A percentile compares a stretch with the other conserved stretches of the same genome.
Conservation (phyloP, 805 yeast species). For the Yarrowia bubula region DNA sequence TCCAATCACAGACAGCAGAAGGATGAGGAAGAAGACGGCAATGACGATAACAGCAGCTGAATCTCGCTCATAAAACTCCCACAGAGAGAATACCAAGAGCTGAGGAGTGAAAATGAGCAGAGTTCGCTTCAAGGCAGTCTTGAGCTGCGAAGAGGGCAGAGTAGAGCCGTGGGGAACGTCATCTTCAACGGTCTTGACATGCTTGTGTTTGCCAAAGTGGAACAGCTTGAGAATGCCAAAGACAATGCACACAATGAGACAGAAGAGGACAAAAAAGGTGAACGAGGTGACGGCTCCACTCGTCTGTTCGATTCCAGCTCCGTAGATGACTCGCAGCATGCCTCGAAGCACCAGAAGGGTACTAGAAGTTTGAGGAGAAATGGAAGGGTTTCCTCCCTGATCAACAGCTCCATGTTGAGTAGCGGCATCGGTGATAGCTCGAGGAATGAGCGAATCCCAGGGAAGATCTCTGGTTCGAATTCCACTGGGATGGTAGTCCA, state of each 20-base stretch:
- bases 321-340: constrained; percentile 76
- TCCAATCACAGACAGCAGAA: constrained; percentile 57
- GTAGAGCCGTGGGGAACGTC: constrained; percentile 31
- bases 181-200: constrained; percentile 46
- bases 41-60: constrained; percentile 86
- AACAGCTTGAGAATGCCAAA: constrained; percentile 53
- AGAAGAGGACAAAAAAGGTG: constrained; percentile 77
- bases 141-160: constrained; percentile 48
- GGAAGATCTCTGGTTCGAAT: constrained; percentile 17
- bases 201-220: constrained; percentile 28
- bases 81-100: constrained; percentile 69
- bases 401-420: constrained; percentile 13
- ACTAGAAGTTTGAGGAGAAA: constrained; percentile 34
- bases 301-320: constrained; percentile 75
- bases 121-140: constrained; percentile 77
- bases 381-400: constrained; percentile 27
- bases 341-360: constrained; percentile 74
- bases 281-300: constrained; percentile 83
- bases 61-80: constrained; percentile 81
- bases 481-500: constrained; percentile 9
- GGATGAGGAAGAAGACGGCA: constrained; percentile 67
- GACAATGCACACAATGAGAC: constrained; percentile 64
- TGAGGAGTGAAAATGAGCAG: constrained; percentile 84
- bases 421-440: not conserved
- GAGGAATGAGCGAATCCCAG: constrained; percentile 17